Conservation (phyloP, 345 rosid species). For the Corchorus capsularis region DNA sequence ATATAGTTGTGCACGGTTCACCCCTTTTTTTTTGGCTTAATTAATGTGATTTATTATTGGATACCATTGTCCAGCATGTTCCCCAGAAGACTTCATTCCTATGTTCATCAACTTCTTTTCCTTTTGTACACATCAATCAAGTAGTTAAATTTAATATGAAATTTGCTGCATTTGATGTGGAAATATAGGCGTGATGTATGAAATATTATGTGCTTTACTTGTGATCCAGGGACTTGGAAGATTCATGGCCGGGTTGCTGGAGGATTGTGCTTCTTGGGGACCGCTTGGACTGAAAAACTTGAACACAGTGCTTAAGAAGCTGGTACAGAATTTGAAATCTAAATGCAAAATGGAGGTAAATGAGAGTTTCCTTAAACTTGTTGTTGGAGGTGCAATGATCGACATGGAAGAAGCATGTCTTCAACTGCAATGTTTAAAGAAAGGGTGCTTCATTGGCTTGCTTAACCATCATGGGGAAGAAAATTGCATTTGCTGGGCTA, state of each 20-base stretch:
- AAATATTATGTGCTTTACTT: slow-evolving; percentile 16
- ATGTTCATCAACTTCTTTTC: not conserved
- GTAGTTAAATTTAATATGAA: not conserved
- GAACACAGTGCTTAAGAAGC: slow-evolving; percentile 49
- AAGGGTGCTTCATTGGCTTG: slow-evolving; percentile 64
- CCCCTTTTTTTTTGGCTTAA: not conserved
- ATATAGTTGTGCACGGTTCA: not conserved
- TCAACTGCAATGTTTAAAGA: slow-evolving; percentile 42
- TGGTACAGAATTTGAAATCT: slow-evolving; percentile 58
- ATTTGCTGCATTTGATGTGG: slow-evolving; percentile 1
- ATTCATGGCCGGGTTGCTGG: slow-evolving; percentile 90
- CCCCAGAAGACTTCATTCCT: not conserved
- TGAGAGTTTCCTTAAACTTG: slow-evolving; percentile 55
- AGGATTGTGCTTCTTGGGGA: slow-evolving; percentile 71
- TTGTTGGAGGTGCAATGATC: slow-evolving; percentile 55
- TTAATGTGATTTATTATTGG: slow-evolving; percentile 1
- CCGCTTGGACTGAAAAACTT: slow-evolving; percentile 42
- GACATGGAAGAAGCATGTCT: slow-evolving; percentile 48
- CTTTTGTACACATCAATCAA: not conserved
- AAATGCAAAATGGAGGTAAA: slow-evolving; percentile 72
- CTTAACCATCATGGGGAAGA: slow-evolving; percentile 41
- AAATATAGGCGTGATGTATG: slow-evolving; percentile 6
- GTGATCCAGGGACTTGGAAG: slow-evolving; percentile 69
- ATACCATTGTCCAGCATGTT: not conserved
- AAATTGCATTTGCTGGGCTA: slow-evolving; percentile 23